Evolutionary conservation across 192 early-diverging fungal species (phyloP).

Genomic region (Umbelopsis vinacea): DNA sequence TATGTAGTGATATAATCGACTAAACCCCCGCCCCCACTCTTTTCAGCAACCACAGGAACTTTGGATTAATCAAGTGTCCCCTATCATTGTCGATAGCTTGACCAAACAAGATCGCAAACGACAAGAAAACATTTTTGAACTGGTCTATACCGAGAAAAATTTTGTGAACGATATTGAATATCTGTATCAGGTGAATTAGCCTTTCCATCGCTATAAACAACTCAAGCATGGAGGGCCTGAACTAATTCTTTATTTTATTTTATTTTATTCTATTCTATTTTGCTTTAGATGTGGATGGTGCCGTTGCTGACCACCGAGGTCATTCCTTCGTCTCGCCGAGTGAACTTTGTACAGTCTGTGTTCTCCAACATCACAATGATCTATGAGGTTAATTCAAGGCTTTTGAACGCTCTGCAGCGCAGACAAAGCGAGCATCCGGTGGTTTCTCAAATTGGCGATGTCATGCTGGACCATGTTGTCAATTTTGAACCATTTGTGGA

Average conservation of each 20-base stretch:
- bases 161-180: conserved; percentile 89
- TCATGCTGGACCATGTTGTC: conserved; percentile 73
- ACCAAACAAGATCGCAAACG: conserved; percentile 81
- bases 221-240: too few relatives aligned
- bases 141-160: conserved; percentile 89
- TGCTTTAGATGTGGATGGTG: conserved; percentile 60
- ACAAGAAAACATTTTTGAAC: conserved; percentile 93
- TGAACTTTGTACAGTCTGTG: conserved; percentile 76
- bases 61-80: conserved; percentile 86
- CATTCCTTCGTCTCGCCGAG: conserved; percentile 63
- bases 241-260: background rate
- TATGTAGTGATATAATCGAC: too few relatives aligned
- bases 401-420: conserved; percentile 61
- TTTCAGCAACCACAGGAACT: conserved; percentile 61
- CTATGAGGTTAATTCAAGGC: conserved; percentile 61
- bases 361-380: conserved; percentile 79
- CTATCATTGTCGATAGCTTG: conserved; percentile 69
- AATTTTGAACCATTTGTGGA: conserved; percentile 80
- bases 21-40: too few relatives aligned
- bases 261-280: too few relatives aligned
- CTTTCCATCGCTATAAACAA: too few relatives aligned
- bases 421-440: conserved; percentile 72
- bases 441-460: conserved; percentile 85
- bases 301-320: conserved; percentile 66
- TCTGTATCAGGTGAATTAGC: conserved; percentile 64